A percentile compares a stretch with the other conserved stretches of the same genome.
Evolutionary conservation across 148 eudicot genomes (phyloP).

Genomic region (Rhododendron henanense): DNA sequence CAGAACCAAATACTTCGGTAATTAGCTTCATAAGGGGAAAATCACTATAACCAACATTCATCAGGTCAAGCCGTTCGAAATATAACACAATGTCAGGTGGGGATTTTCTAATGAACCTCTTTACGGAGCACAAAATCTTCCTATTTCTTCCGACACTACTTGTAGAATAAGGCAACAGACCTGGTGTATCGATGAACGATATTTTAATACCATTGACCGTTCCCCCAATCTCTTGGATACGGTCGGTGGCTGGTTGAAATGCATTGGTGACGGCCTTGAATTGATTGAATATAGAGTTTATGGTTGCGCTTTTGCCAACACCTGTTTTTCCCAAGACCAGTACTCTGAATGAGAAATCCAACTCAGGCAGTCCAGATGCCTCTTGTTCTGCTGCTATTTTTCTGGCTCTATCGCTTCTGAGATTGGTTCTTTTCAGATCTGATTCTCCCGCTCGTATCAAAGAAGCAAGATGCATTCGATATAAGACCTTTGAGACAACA

Average conservation of each 20-base stretch:
- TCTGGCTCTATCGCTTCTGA: constrained; percentile 60
- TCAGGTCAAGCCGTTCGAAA: constrained; percentile 79
- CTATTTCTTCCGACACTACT: constrained; percentile 53
- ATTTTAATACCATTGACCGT: constrained; percentile 61
- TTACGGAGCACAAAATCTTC: constrained; percentile 66
- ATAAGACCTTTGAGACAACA: constrained; percentile 79
- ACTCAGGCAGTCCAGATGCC: constrained; percentile 43
- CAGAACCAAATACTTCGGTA: constrained; percentile 77
- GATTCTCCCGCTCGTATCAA: constrained; percentile 76
- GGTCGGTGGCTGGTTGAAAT: constrained; percentile 71
- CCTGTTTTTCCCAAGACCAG: constrained; percentile 88
- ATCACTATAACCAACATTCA: constrained; percentile 62
- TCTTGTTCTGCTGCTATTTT: constrained; percentile 70
- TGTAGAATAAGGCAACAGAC: constrained; percentile 64
- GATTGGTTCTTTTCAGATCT: constrained; percentile 70
- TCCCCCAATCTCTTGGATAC: constrained; percentile 70
- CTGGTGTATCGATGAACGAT: constrained; percentile 92
- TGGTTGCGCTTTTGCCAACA: constrained; percentile 94
- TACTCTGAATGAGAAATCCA: constrained; percentile 66
- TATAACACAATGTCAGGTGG: constrained; percentile 89
- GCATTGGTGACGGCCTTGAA: constrained; percentile 68
- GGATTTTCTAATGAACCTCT: constrained; percentile 51
- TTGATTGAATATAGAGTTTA: constrained; percentile 83
- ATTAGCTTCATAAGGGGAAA: constrained; percentile 76
- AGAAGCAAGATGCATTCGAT: constrained; percentile 82